These are phyloP conservation scores for Malassezia slooffiae DNA, from an alignment of 1,284 basidiomycete species.

Conservation along the genomic window DNA sequence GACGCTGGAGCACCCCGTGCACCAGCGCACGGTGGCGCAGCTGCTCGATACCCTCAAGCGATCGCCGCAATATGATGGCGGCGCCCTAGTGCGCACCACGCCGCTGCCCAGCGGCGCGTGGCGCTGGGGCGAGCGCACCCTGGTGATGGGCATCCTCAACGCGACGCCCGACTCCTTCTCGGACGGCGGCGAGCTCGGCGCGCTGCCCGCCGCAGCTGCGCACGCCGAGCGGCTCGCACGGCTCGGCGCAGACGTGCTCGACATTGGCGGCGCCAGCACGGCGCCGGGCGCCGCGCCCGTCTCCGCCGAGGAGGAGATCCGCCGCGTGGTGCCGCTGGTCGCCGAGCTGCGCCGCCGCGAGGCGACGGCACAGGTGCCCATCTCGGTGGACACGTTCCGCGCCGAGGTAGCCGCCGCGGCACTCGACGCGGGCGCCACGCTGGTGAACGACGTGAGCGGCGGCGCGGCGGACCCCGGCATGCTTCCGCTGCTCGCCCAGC, in stretches of 20 bases:
- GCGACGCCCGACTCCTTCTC: constrained; percentile 95
- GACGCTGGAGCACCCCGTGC: constrained; percentile 37
- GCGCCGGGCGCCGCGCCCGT: constrained; percentile 35
- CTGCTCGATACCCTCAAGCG: constrained; percentile 30
- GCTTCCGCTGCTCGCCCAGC: constrained; percentile 52
- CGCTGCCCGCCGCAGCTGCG: constrained; percentile 29
- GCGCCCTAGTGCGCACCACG: constrained; percentile 6
- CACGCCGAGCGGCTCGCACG: constrained; percentile 23
- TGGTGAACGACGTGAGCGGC: constrained; percentile 87
- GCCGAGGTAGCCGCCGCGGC: constrained; percentile 67
- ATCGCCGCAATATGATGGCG: constrained; percentile 22
- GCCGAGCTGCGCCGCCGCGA: constrained; percentile 29
- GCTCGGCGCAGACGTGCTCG: constrained; percentile 61
- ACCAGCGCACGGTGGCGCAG: constrained; percentile 31
- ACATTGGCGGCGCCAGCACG: constrained; percentile 80
- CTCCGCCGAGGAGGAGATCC: constrained; percentile 56
- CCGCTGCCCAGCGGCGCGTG: constrained; percentile 7
- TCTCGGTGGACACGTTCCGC: constrained; percentile 90
- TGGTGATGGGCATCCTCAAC: constrained; percentile 88
- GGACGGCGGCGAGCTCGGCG: constrained; percentile 60
- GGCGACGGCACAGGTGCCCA: constrained; percentile 49
- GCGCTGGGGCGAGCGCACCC: constrained; percentile 50
- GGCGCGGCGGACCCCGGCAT: constrained; percentile 56
- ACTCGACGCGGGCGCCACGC: constrained; percentile 71
- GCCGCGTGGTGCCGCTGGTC: constrained; percentile 56